phyloP scores from a whole-genome alignment of 176 grass and related monocot genomes.

The Metroxylon sagu region DNA sequence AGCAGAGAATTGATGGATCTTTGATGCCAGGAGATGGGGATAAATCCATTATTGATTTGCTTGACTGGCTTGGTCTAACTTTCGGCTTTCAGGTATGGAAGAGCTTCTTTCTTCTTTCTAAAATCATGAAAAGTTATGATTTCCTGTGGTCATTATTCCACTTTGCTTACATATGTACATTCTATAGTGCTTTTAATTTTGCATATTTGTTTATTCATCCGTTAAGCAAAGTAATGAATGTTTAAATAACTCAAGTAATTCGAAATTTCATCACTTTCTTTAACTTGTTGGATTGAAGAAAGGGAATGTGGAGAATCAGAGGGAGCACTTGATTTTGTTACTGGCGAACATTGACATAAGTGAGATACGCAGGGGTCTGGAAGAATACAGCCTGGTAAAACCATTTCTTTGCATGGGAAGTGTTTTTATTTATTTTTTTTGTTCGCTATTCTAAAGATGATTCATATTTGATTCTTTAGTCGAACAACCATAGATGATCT shows the following conservation, averaged over 20 bases:
- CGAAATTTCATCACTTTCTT: conserved; percentile 17
- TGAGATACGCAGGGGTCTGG: background rate
- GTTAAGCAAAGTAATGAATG: background rate
- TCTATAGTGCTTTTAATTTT: background rate
- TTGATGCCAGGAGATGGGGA: conserved; percentile 4
- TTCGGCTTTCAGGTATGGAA: conserved; percentile 91
- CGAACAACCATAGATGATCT: background rate
- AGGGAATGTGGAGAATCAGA: conserved; percentile 95
- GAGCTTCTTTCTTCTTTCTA: background rate
- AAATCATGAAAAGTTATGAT: background rate
- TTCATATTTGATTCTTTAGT: too few relatives aligned
- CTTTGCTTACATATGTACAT: too few relatives aligned
- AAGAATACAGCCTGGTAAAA: conserved; percentile 37
- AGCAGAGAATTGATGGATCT: conserved; percentile 16
- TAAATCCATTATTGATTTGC: conserved; percentile 42
- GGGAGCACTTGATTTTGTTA: conserved; percentile 95
- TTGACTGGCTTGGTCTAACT: conserved; percentile 76
- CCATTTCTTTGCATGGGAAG: conserved; percentile 1
- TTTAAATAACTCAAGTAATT: background rate
- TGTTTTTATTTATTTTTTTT: too few relatives aligned
- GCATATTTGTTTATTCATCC: background rate
- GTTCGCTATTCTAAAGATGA: too few relatives aligned
- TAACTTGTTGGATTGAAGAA: conserved; percentile 43
- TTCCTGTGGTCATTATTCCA: background rate
- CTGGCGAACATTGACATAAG: conserved; percentile 76